phyloP scores from a whole-genome alignment of 495 filamentous ascomycete species.

The Neurospora intermedia region DNA sequence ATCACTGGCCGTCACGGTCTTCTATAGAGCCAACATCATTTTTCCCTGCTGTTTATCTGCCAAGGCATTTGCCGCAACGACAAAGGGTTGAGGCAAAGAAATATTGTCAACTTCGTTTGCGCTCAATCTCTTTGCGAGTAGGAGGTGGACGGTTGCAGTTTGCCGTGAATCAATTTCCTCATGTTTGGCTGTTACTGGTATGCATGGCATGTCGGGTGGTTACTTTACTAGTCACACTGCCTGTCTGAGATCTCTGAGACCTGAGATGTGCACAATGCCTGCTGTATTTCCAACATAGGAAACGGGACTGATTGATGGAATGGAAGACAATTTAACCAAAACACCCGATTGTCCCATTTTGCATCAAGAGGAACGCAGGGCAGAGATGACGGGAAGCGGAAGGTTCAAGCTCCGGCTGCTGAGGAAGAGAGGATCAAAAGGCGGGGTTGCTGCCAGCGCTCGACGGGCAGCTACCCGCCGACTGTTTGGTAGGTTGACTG shows the following conservation, averaged over 20 bases:
- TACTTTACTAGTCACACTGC: background rate
- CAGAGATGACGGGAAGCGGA: background rate
- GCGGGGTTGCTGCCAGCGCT: background rate
- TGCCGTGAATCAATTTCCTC: background rate
- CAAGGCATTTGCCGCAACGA: constrained; percentile 7
- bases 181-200: background rate
- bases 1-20: background rate
- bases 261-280: background rate
- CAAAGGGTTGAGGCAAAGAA: constrained; percentile 11
- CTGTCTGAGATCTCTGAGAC: background rate
- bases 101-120: constrained; percentile 5
- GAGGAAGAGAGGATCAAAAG: background rate
- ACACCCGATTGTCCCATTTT: background rate
- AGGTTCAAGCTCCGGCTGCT: background rate
- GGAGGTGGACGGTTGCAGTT: background rate
- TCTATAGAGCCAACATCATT: background rate
- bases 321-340: too few species aligned
- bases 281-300: background rate
- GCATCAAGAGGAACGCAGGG: background rate
- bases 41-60: background rate
- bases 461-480: background rate
- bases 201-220: background rate
- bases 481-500: background rate
- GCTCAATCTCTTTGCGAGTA: constrained; percentile 1
- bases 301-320: background rate